phyloP scores from a whole-genome alignment of 2,329 filamentous ascomycete genomes.

The Metarhizium sp. region DNA sequence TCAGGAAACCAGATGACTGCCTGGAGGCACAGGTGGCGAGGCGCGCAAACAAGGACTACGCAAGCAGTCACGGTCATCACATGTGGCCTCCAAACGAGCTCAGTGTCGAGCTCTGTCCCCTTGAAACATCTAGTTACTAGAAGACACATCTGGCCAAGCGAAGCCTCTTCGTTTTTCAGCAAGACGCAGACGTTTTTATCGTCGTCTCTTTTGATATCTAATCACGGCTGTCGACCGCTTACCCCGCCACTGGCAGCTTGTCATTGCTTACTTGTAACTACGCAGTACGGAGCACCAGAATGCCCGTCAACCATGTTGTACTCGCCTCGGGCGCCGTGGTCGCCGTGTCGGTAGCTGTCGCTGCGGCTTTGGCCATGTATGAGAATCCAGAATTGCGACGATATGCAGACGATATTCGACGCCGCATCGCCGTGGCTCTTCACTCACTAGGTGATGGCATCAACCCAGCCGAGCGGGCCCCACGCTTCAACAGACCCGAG shows the following conservation, averaged over 20 bases:
- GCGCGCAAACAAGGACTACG: conserved; percentile 8
- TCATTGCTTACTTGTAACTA: not conserved
- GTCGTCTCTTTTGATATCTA: not conserved
- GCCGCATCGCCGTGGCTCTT: conserved; percentile 50
- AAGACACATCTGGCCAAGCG: not conserved
- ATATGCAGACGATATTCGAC: conserved; percentile 50
- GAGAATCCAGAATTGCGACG: conserved; percentile 55
- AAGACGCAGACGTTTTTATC: not conserved
- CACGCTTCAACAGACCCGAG: conserved; percentile 55
- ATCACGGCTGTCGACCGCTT: not conserved
- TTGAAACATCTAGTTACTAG: not conserved
- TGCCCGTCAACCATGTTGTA: conserved; percentile 47
- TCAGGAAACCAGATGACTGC: not conserved
- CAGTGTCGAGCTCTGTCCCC: not conserved
- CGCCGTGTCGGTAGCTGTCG: conserved; percentile 47
- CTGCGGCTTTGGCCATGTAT: conserved; percentile 51
- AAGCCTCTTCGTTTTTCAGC: not conserved
- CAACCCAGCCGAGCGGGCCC: conserved; percentile 37
- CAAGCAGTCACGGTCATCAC: conserved; percentile 5
- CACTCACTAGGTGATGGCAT: conserved; percentile 51
- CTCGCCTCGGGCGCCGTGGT: conserved; percentile 48
- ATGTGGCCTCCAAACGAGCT: not conserved
- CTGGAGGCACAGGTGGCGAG: conserved; percentile 9
- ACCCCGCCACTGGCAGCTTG: not conserved
- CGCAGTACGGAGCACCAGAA: conserved; percentile 16